A percentile compares a stretch with the other conserved stretches of the same genome.
These are phyloP conservation scores for Primulina huaijiensis DNA, from an alignment of 257 asterid species.

Conservation along the genomic window DNA sequence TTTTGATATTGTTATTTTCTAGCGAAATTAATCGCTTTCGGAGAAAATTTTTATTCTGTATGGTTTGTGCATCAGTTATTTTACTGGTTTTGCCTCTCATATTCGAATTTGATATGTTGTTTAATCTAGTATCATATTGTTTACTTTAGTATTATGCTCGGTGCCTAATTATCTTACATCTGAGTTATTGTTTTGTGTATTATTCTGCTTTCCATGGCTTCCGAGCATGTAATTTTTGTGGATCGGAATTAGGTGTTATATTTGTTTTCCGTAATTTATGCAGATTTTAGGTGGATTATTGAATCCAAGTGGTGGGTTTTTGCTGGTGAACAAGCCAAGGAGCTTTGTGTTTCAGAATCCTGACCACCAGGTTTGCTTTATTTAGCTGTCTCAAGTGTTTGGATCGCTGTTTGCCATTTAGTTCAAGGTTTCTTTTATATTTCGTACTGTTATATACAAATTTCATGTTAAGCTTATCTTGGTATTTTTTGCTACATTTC, in stretches of 20 bases:
- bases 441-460: not conserved
- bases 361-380: constrained; percentile 74
- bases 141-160: constrained; percentile 1
- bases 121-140: not conserved
- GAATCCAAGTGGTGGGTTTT: constrained; percentile 65
- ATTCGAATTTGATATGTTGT: not conserved
- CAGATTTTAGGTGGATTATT: constrained; percentile 89
- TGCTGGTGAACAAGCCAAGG: constrained; percentile 70
- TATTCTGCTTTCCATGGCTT: not conserved
- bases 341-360: constrained; percentile 97
- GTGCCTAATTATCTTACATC: not conserved
- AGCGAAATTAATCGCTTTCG: not conserved
- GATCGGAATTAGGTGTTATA: not conserved
- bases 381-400: not conserved
- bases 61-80: constrained; percentile 2
- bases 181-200: not conserved
- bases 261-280: constrained; percentile 11
- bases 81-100: not conserved
- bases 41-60: not conserved
- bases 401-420: not conserved
- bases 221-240: not conserved
- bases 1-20: too few relatives aligned
- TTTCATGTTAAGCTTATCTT: too few relatives aligned
- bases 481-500: not conserved
- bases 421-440: not conserved